Base-by-base conservation (phyloP, 805 yeast genomes). In the Saccharomyces mikatae region DNA sequence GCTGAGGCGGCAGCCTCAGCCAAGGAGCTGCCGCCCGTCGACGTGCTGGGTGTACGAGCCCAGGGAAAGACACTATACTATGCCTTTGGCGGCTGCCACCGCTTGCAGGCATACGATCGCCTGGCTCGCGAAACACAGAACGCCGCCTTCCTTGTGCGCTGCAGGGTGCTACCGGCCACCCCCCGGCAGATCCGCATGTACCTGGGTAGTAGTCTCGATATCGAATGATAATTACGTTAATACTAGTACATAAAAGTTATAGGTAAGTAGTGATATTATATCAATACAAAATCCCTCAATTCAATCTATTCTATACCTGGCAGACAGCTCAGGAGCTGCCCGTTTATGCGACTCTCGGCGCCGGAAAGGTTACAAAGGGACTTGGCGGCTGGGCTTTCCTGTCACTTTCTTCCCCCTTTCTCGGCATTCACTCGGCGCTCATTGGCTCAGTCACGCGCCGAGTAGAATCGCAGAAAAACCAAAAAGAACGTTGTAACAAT, bases 61-160 rank as follows among this genome's bases (percentile, higher is more conserved):
- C 67, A 78, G 6, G 92, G 89, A 1, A 71, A 79, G 50, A 75
- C 70, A 41, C 78, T 77, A 66, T 88, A 84, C 64, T 88, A 87
- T 69, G 95, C 91, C 1, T 89, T 89, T 70, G 96, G 96, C 6
- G 96, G 96, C 0, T 89, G 96, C 65, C 96, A 89, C 65, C 71
- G 96, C 58, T 85, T 89, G 60, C 96, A 89, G 67, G 96, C 96
- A 0, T 89, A 89, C 65, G 94, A 88, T 54, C 71, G 77, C 44
- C 53, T 66, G 17, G 76, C 74, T 46, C 73, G 75, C 1, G 78
- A 76, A 30, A 65, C 69, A 2, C 59, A 56, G 3, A 53, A 58
- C 13, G 53, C 54, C 46, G 71, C 69, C 14, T 66, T 69, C 26
- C 61, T 77, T 72, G 95, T 89, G 9, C 83, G 79, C 62, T 84